Evolutionary conservation across 306 rosid species (phyloP).

Genomic region (Datisca glomerata): DNA sequence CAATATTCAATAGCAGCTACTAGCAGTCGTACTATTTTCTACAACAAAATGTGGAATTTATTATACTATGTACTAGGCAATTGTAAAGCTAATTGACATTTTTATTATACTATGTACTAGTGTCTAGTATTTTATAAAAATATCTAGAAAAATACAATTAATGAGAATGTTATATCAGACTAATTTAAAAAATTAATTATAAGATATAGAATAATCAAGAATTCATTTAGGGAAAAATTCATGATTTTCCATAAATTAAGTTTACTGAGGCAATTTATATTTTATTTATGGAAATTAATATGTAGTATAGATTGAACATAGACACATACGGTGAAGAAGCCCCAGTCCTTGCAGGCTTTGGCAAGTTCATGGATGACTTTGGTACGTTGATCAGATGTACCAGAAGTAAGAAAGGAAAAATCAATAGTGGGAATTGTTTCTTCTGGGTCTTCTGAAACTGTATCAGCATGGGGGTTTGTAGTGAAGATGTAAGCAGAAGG

Average conservation of each 20-base stretch:
- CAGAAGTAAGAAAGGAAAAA: conserved; percentile 24
- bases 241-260: no score
- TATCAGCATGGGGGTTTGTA: conserved; percentile 2
- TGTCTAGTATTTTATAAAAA: background rate
- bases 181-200: no score
- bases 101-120: background rate
- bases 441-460: conserved; percentile 7
- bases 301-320: no score
- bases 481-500: conserved; percentile 18
- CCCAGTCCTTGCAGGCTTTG: conserved; percentile 43
- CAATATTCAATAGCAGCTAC: background rate
- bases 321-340: conserved; percentile 33
- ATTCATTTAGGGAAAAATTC: background rate
- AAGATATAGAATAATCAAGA: no score
- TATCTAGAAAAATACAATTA: no score
- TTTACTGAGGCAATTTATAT: no score
- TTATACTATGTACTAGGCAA: background rate
- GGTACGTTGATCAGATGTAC: conserved; percentile 17
- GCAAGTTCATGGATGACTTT: conserved; percentile 25
- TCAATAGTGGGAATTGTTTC: conserved; percentile 27
- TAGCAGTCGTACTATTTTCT: no score
- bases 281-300: background rate
- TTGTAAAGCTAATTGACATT: no score
- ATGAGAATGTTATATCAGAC: no score
- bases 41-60: background rate